Conservation (phyloP, 257 asterid species). For the Fraxinus quadrangulata region DNA sequence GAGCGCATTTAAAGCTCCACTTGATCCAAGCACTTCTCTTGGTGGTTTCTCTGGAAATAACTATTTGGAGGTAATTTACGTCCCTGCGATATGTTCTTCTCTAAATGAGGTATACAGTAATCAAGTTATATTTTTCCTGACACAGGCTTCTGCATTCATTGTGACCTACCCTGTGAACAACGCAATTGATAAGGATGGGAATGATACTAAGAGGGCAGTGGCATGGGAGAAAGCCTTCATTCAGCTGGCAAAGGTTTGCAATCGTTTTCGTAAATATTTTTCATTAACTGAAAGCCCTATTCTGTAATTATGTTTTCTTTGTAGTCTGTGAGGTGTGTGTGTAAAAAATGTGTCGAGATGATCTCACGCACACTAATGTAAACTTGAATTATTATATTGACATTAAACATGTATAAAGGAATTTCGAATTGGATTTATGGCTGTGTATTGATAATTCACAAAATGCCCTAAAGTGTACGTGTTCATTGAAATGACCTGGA, state of each 20-base stretch:
- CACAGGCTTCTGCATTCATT: constrained; percentile 92
- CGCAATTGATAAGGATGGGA: constrained; percentile 74
- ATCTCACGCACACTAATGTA: background rate
- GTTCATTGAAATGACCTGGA: constrained; percentile 5
- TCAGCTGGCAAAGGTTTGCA: constrained; percentile 81
- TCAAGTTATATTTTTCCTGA: constrained; percentile 26
- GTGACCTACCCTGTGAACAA: constrained; percentile 97
- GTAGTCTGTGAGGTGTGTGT: background rate
- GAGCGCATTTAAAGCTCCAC: constrained; percentile 95
- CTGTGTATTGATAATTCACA: background rate
- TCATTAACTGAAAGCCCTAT: no score
- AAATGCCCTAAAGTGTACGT: background rate
- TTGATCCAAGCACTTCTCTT: constrained; percentile 93
- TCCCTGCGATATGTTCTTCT: background rate
- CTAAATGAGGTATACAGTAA: background rate
- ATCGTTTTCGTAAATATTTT: constrained; percentile 15
- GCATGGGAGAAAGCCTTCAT: constrained; percentile 99
- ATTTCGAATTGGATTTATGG: background rate
- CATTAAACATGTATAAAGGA: background rate
- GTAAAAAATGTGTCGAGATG: background rate
- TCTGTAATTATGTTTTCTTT: background rate
- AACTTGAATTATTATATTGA: background rate
- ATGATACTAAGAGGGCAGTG: constrained; percentile 70
- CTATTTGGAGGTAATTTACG: constrained; percentile 70
- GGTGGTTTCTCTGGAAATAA: constrained; percentile 95